Conservation (phyloP, 2,329 filamentous ascomycete genomes). For the Aspergillus latus region DNA sequence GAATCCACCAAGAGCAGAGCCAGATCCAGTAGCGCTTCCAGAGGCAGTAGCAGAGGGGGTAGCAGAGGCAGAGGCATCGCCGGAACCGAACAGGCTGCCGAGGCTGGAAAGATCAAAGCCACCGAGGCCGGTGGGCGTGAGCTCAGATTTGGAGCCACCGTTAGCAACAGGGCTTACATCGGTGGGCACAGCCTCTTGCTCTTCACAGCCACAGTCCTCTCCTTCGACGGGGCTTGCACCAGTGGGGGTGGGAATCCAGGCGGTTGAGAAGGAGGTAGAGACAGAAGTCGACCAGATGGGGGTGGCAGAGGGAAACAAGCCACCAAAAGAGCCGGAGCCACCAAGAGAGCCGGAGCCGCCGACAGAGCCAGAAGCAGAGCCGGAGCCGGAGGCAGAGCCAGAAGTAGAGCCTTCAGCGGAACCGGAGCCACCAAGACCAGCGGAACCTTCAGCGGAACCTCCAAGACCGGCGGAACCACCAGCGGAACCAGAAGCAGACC, state of each 20-base stretch:
- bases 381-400: background rate
- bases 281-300: no score
- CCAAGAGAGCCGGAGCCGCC: no score
- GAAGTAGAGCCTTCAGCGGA: background rate
- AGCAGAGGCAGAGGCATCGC: background rate
- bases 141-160: background rate
- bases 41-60: background rate
- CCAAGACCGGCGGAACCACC: background rate
- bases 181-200: no score
- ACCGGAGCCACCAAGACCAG: background rate
- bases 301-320: no score
- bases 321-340: no score
- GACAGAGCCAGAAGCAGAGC: background rate
- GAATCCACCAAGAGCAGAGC: no score
- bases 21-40: conserved; percentile 5
- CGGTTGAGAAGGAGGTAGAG: no score
- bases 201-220: background rate
- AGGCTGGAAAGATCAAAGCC: background rate
- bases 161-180: background rate
- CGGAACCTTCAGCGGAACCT: no score
- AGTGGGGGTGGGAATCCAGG: background rate
- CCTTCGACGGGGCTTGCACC: background rate
- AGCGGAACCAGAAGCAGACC: background rate
- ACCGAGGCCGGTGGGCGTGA: background rate
- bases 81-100: background rate